Evolutionary conservation across 768 basidiomycete genomes (phyloP), one percentile per base, ranked within the genome.

Genomic region (Lyophyllum atratum): DNA sequence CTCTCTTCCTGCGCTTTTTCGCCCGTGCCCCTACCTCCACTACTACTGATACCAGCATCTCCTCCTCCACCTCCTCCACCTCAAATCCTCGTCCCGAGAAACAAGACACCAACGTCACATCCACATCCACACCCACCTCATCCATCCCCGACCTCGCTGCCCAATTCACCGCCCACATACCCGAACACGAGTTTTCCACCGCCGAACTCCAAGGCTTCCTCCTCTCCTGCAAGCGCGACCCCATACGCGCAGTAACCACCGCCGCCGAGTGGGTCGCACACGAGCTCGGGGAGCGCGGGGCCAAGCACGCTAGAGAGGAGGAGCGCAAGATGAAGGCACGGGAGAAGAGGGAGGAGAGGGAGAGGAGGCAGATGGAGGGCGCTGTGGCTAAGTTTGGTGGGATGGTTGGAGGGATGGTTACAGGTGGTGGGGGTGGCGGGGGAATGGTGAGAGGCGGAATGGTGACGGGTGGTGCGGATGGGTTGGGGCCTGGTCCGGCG

Each of bases 161-260:
- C 3, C 44, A 65, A 25, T 87, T 86, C 63, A 71, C 78, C 0
- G 58, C 65, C 0, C 55, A 56, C 2, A 67, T 87, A 22, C 84
- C 85, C 0, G 67, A 74, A 11, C 61, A 77, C 45, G 75, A 77
- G 55, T 82, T 85, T 62, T 82, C 83, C 28, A 81, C 82, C 0
- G 85, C 86, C 0, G 83, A 86, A 54, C 72, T 89, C 2, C 85
- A 87, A 62, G 83, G 84, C 0, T 87, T 79, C 66, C 72, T 87
- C 12, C 71, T 87, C 7, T 62, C 66, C 10, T 73, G 74, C 58
- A 80, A 81, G 60, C 73, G 69, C 45, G 59, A 75, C 44, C 78
- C 80, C 0, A 63, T 58, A 42, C 60, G 65, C 3, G 80, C 80
- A 0, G 74, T 68, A 0, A 58, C 47, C 17, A 70, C 65, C n/a